Evolutionary conservation across 2,329 filamentous ascomycete genomes (phyloP), one percentile per base, ranked within the genome.

Genomic region (Phialophora macrospora): DNA sequence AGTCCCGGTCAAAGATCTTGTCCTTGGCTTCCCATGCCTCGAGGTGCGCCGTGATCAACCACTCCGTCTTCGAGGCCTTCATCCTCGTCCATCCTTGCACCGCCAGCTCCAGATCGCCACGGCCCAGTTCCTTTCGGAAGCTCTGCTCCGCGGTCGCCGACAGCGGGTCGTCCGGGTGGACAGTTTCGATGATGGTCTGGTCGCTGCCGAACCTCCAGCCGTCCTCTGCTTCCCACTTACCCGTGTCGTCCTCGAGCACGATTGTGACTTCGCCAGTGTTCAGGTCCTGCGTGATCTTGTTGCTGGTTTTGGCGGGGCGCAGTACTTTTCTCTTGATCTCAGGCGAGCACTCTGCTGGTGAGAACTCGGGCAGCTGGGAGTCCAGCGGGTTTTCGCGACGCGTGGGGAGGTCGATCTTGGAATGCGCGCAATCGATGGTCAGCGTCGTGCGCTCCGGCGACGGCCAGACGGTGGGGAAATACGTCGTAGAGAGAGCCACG

Each of bases 381-480:
- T 34, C 32, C 9, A 34, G 32, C 32, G 32, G 9, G 32, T 34
- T 34, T 34, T 34, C 32, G 11, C 9, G 32, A 34, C 32, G 32
- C 9, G 11, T 12, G 2, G 32, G 32, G 32, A 58, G 17, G 17
- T 60, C 63, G 11, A 52, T 48, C 28, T 58, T 55, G 26, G 57
- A 52, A 11, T 49, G 34, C 24, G 52, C 63, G n/a, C 59, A 62
- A 26, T 65, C 63, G n/a, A 65, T 46, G 17, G 59, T 65, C 52
- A 65, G 59, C 14, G 51, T 65, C 4, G 63, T 41, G 26, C 26
- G 38, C 38, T 65, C 63, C 8, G 63, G 63, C n/a, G 63, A 59
- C 14, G 63, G 63, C 63, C 63, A 65, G 44, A 62, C 52, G n/a
- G 41, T 65, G 4, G 63, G 63, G 41, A 57, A 65, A 24, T 65